Percentiles rank a stretch among this genome's conserved stretches.
phyloP scores from a whole-genome alignment of 495 filamentous ascomycete species.

The Penicillium herquei region DNA sequence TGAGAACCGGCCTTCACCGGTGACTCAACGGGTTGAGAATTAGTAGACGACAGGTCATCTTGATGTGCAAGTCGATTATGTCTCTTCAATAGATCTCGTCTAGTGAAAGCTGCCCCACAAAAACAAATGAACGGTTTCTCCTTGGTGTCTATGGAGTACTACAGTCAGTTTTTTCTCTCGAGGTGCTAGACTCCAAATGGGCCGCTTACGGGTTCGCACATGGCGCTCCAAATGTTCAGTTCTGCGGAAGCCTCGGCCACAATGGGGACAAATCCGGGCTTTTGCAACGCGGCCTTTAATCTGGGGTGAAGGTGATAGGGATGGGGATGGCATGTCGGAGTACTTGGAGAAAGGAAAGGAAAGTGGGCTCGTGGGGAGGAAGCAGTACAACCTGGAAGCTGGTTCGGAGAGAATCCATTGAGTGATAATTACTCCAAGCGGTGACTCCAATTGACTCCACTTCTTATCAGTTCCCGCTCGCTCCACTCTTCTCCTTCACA shows the following conservation, averaged over 20 bases:
- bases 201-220: slow-evolving; percentile 50
- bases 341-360: slow-evolving; percentile 23
- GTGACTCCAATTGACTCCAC: slow-evolving; percentile 20
- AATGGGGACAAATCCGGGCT: slow-evolving; percentile 40
- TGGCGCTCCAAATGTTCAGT: slow-evolving; percentile 55
- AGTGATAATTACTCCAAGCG: slow-evolving; percentile 13
- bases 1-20: slow-evolving; percentile 14
- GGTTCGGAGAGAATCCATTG: not conserved
- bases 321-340: slow-evolving; percentile 34
- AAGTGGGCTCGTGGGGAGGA: slow-evolving; percentile 13
- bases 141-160: slow-evolving; percentile 45
- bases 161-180: not conserved
- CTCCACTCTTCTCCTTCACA: not conserved
- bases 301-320: slow-evolving; percentile 30
- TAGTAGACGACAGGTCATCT: slow-evolving; percentile 32
- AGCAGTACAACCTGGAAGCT: not conserved
- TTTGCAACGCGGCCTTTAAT: slow-evolving; percentile 31
- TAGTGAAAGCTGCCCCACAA: slow-evolving; percentile 53
- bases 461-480: not conserved
- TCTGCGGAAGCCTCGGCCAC: slow-evolving; percentile 40
- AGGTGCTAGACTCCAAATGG: slow-evolving; percentile 25
- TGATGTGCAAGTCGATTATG: slow-evolving; percentile 48
- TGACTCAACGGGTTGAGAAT: slow-evolving; percentile 29
- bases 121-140: slow-evolving; percentile 55
- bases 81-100: slow-evolving; percentile 53